Conservation (phyloP, 495 filamentous ascomycete genomes). For the Tuber aestivum region DNA sequence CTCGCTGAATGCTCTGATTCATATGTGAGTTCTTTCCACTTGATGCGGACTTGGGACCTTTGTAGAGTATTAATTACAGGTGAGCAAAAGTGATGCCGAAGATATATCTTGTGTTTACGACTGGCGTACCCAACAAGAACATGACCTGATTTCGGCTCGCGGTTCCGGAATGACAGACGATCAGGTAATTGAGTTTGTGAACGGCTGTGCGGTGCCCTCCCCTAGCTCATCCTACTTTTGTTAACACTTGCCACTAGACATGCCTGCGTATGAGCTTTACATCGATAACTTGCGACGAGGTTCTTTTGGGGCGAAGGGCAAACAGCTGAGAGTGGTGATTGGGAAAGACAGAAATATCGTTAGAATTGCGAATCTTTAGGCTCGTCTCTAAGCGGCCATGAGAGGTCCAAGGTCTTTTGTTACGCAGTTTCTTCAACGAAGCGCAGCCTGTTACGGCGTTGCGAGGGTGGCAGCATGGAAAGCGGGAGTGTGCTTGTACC, state of each 20-base stretch:
- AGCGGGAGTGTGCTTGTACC: too few species aligned
- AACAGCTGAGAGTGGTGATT: conserved; percentile 68
- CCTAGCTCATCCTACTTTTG: not conserved
- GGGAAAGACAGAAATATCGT: conserved; percentile 54
- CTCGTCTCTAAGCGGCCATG: not conserved
- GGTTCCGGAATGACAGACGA: conserved; percentile 73
- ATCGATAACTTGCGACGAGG: conserved; percentile 61
- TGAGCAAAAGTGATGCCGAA: conserved; percentile 59
- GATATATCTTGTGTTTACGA: conserved; percentile 72
- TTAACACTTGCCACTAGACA: conserved; percentile 29
- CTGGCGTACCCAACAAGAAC: conserved; percentile 82
- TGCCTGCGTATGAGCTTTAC: conserved; percentile 64
- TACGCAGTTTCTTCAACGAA: not conserved
- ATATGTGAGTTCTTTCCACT: conserved; percentile 55
- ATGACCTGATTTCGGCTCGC: conserved; percentile 56
- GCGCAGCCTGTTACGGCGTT: too few species aligned
- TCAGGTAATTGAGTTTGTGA: conserved; percentile 60
- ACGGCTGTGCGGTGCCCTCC: conserved; percentile 54
- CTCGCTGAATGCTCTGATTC: conserved; percentile 72
- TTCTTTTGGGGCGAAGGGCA: conserved; percentile 53
- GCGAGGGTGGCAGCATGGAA: too few species aligned
- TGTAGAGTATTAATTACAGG: not conserved
- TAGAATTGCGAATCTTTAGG: conserved; percentile 25
- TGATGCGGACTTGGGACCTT: not conserved
- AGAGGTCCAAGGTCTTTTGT: not conserved